phyloP scores from a whole-genome alignment of 345 rosid genomes.

The Raphanus sativus region DNA sequence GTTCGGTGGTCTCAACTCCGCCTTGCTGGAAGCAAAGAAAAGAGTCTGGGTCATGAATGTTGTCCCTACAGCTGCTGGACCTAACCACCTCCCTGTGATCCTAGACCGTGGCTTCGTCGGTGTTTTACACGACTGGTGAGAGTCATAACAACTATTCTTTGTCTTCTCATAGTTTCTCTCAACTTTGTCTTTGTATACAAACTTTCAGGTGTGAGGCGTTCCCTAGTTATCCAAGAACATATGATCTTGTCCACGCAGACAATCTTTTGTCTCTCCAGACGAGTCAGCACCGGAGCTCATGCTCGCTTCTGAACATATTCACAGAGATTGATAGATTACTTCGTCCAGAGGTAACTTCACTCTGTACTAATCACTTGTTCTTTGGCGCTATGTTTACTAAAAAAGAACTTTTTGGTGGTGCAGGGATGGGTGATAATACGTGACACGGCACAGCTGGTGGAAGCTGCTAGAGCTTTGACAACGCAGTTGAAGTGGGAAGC shows the following conservation, averaged over 20 bases:
- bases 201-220: conserved; percentile 88
- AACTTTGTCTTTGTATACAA: background rate
- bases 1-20: conserved; percentile 86
- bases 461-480: conserved; percentile 67
- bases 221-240: conserved; percentile 93
- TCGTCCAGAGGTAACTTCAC: conserved; percentile 79
- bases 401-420: conserved; percentile 5
- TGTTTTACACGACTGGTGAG: conserved; percentile 87
- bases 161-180: background rate
- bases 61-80: conserved; percentile 81
- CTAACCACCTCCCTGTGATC: conserved; percentile 82
- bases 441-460: conserved; percentile 67
- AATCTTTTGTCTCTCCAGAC: conserved; percentile 73
- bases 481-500: conserved; percentile 93
- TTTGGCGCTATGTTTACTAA: background rate
- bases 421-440: conserved; percentile 96
- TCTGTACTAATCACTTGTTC: background rate
- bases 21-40: conserved; percentile 78
- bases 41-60: conserved; percentile 98
- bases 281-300: conserved; percentile 44
- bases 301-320: conserved; percentile 63
- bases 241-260: conserved; percentile 88
- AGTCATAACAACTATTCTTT: conserved; percentile 9
- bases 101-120: conserved; percentile 95
- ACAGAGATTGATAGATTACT: conserved; percentile 86